Percentiles rank a stretch among this genome's conserved stretches.
Conservation (phyloP, 768 basidiomycete genomes). For the Podaxis mareebaensis region DNA sequence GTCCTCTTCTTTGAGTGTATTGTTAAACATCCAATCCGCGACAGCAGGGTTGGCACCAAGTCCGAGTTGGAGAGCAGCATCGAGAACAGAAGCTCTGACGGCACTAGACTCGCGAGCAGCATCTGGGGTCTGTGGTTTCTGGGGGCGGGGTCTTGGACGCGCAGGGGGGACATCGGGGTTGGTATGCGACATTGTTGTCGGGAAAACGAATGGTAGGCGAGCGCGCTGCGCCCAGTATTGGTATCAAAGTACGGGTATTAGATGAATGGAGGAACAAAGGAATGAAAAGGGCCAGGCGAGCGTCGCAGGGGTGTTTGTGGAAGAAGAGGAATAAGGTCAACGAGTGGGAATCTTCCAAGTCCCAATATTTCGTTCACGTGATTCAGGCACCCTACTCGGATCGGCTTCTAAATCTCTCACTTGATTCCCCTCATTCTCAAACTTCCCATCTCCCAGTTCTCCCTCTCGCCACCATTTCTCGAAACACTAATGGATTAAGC, state of each 20-base stretch:
- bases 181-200: slow-evolving; percentile 2
- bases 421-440: not conserved
- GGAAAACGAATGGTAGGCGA: not conserved
- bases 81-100: slow-evolving; percentile 72
- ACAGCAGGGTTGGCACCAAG: slow-evolving; percentile 58
- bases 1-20: slow-evolving; percentile 56
- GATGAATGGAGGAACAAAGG: not conserved
- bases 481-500: not conserved
- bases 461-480: not conserved
- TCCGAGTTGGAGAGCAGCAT: slow-evolving; percentile 70
- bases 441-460: not conserved
- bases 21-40: slow-evolving; percentile 73
- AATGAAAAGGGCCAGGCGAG: not conserved
- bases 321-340: slow-evolving; percentile 1
- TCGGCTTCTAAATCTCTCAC: not conserved
- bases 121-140: slow-evolving; percentile 1
- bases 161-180: not conserved
- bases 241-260: not conserved
- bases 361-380: slow-evolving; percentile 3
- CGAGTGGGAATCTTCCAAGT: not conserved
- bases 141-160: slow-evolving; percentile 3
- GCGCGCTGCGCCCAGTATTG: slow-evolving; percentile 11
- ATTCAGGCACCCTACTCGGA: slow-evolving; percentile 3
- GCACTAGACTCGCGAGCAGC: slow-evolving; percentile 52
- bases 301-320: not conserved